A percentile compares a stretch with the other conserved stretches of the same genome.
Conservation (phyloP, 2,329 filamentous ascomycete species). For the Calonectria leucothoes region DNA sequence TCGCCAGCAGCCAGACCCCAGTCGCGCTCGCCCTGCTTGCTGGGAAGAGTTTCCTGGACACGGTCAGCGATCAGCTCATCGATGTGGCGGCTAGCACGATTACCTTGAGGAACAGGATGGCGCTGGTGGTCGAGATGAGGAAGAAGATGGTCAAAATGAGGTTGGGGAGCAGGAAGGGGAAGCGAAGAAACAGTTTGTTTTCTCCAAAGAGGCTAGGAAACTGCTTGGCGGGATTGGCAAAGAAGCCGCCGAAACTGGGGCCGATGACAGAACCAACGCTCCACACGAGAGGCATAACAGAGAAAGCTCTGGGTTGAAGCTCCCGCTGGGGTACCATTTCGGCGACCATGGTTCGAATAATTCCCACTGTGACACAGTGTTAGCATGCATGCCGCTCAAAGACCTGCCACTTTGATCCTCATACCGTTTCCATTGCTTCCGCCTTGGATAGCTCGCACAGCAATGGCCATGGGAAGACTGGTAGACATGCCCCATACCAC, state of each 20-base stretch:
- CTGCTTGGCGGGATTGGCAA: conserved; percentile 83
- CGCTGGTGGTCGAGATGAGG: conserved; percentile 78
- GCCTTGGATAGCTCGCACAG: conserved; percentile 81
- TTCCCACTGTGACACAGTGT: conserved; percentile 75
- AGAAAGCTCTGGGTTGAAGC: conserved; percentile 89
- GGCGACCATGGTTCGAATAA: conserved; percentile 90
- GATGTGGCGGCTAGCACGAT: conserved; percentile 8
- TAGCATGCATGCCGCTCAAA: neutral
- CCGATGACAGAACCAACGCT: conserved; percentile 89
- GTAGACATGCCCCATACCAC: conserved; percentile 87
- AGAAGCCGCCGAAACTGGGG: conserved; percentile 86
- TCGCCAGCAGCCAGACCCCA: conserved; percentile 81
- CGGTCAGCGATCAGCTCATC: conserved; percentile 1
- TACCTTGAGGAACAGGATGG: conserved; percentile 81
- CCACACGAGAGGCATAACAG: conserved; percentile 92
- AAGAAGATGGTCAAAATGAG: conserved; percentile 82
- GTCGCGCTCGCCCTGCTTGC: conserved; percentile 75
- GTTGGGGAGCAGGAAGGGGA: conserved; percentile 88
- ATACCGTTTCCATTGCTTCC: conserved; percentile 85
- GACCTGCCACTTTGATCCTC: conserved; percentile 31
- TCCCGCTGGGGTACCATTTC: conserved; percentile 91
- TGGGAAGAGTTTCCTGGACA: conserved; percentile 79
- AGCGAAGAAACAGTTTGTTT: conserved; percentile 75
- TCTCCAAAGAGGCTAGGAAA: conserved; percentile 78
- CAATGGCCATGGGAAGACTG: conserved; percentile 82